Percentiles rank a stretch among this genome's conserved stretches.
Conservation (phyloP, 257 asterid genomes). For the Jacaranda mimosifolia region DNA sequence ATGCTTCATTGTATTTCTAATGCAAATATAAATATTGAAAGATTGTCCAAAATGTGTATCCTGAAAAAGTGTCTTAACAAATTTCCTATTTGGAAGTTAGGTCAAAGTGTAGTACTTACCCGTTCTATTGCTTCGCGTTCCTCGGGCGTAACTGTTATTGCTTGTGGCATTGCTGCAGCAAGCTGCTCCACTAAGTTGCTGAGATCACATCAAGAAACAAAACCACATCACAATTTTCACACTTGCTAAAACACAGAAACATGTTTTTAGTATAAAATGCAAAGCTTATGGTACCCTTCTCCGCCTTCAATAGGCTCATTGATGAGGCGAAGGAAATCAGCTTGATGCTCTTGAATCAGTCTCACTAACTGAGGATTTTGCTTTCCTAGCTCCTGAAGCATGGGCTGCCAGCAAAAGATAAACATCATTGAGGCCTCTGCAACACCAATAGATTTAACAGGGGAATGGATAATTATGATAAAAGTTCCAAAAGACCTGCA, state of each 20-base stretch:
- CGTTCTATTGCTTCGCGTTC: slow-evolving; percentile 82
- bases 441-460: background rate
- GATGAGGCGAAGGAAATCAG: slow-evolving; percentile 86
- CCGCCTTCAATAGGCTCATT: slow-evolving; percentile 90
- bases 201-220: slow-evolving; percentile 26
- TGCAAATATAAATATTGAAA: too few relatives aligned
- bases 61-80: too few relatives aligned
- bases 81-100: too few relatives aligned
- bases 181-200: slow-evolving; percentile 66
- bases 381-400: slow-evolving; percentile 92
- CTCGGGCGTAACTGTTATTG: slow-evolving; percentile 73
- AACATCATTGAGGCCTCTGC: slow-evolving; percentile 24
- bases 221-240: background rate
- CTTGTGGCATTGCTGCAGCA: slow-evolving; percentile 72
- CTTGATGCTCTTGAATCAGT: slow-evolving; percentile 83
- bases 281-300: slow-evolving; percentile 56
- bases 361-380: slow-evolving; percentile 84
- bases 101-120: slow-evolving; percentile 44
- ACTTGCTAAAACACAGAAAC: too few relatives aligned
- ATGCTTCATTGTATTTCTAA: too few relatives aligned
- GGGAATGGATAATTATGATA: background rate
- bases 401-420: slow-evolving; percentile 64
- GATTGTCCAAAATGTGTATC: too few relatives aligned
- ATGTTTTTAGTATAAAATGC: too few relatives aligned
- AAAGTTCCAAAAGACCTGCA: slow-evolving; percentile 46